Conservation (phyloP, 1,284 basidiomycete species). For the Trametes pubescens region DNA sequence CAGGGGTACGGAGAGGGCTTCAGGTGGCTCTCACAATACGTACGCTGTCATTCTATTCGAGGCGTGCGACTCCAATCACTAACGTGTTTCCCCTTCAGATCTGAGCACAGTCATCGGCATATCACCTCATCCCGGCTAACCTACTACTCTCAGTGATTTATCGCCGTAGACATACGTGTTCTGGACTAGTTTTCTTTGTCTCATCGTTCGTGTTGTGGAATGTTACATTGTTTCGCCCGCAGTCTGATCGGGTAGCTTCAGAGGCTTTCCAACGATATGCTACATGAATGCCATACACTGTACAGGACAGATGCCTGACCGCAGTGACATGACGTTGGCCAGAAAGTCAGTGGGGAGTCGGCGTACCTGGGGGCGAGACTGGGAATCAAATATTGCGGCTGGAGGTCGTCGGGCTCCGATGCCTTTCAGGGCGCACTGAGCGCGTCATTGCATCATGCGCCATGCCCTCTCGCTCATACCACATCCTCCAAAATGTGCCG, state of each 20-base stretch:
- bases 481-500: slow-evolving; percentile 38
- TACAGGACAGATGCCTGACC: neutral
- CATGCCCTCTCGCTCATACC: slow-evolving; percentile 33
- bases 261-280: neutral
- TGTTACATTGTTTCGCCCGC: slow-evolving; percentile 22
- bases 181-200: slow-evolving; percentile 29
- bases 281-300: neutral
- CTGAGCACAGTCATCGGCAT: slow-evolving; percentile 31
- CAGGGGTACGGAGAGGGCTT: slow-evolving; percentile 99
- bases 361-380: neutral
- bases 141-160: slow-evolving; percentile 25
- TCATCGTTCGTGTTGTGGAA: slow-evolving; percentile 36
- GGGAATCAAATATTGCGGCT: too few species aligned
- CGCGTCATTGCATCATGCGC: slow-evolving; percentile 4
- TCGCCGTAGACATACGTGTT: slow-evolving; percentile 31
- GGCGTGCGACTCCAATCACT: neutral
- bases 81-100: slow-evolving; percentile 39
- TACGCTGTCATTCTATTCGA: slow-evolving; percentile 45
- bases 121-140: slow-evolving; percentile 18
- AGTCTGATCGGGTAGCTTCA: too few species aligned
- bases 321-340: neutral
- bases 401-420: neutral
- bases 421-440: neutral
- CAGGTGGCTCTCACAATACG: slow-evolving; percentile 99
- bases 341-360: neutral